Conservation (phyloP, 163 green algal species). For the Prototheca cutis region DNA sequence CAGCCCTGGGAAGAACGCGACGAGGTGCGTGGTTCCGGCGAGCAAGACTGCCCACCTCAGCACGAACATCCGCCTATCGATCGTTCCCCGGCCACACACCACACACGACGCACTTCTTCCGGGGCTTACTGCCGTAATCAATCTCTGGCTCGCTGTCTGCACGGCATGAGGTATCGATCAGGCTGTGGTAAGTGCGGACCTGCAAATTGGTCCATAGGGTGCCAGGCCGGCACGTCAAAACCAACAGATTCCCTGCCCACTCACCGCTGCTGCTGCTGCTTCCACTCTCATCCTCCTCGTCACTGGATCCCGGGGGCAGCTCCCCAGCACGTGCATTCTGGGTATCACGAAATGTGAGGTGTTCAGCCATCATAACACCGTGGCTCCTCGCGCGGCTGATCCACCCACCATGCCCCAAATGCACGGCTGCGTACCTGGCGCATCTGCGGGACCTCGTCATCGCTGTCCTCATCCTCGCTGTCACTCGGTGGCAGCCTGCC, state of each 20-base stretch:
- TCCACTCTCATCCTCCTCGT: not conserved
- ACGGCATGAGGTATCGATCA: not conserved
- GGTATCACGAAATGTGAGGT: not conserved
- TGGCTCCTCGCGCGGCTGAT: too few species aligned
- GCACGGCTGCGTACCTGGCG: not conserved
- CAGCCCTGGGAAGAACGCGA: too few species aligned
- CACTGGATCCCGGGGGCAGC: not conserved
- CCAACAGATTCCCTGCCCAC: too few species aligned
- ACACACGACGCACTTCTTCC: too few species aligned
- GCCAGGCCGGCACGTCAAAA: too few species aligned
- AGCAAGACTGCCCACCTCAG: too few species aligned
- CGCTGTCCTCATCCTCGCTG: slow-evolving; percentile 15
- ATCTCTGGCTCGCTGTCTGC: not conserved
- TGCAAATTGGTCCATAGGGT: too few species aligned
- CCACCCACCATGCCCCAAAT: not conserved
- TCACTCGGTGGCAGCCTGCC: slow-evolving; percentile 64
- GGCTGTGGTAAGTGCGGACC: not conserved
- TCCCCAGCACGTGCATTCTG: not conserved
- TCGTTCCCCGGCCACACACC: too few species aligned
- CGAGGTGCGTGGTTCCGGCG: too few species aligned
- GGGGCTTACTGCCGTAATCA: too few species aligned
- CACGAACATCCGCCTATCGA: too few species aligned
- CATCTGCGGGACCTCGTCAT: slow-evolving; percentile 5
- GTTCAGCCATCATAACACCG: too few species aligned
- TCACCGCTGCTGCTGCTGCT: not conserved